Evolutionary conservation across 169 alveolate species (phyloP).

Genomic region (Plasmodium vivax): DNA sequence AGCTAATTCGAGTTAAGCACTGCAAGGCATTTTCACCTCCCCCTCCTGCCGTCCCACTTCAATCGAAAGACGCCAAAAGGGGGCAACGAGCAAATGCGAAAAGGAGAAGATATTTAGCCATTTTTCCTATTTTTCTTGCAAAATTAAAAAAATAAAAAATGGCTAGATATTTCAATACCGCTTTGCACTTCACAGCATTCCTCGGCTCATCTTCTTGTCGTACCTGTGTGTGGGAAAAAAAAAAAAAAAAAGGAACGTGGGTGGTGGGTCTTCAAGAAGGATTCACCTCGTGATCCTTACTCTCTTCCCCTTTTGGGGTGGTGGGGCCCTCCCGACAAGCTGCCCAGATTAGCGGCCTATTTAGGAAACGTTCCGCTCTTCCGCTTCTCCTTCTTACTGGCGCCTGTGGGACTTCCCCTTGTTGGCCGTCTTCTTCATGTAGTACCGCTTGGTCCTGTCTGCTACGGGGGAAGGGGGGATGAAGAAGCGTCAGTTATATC

Average conservation of each 20-base stretch:
- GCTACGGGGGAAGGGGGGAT: background rate
- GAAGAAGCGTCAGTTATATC: background rate
- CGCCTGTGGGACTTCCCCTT: conserved; percentile 35
- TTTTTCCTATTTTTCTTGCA: background rate
- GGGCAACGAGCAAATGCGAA: background rate
- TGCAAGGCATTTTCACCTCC: too few species aligned
- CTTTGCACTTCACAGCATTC: conserved; percentile 20
- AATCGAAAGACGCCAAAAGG: background rate
- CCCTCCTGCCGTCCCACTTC: background rate
- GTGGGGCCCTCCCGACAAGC: background rate
- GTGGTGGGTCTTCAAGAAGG: background rate
- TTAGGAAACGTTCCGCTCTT: background rate
- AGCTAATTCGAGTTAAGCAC: too few species aligned
- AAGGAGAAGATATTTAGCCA: conserved; percentile 7
- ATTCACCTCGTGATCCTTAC: too few species aligned
- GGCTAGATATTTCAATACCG: background rate
- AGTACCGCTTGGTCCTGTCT: conserved; percentile 33
- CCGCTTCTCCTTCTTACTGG: conserved; percentile 25
- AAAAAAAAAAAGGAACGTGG: background rate
- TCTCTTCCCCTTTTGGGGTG: background rate
- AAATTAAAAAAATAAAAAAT: background rate
- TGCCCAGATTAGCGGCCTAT: background rate
- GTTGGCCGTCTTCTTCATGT: conserved; percentile 33
- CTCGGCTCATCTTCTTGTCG: conserved; percentile 65
- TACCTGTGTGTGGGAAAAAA: background rate